These are phyloP conservation scores for Brassica incana DNA, from an alignment of 345 rosid genomes.

Conservation along the genomic window DNA sequence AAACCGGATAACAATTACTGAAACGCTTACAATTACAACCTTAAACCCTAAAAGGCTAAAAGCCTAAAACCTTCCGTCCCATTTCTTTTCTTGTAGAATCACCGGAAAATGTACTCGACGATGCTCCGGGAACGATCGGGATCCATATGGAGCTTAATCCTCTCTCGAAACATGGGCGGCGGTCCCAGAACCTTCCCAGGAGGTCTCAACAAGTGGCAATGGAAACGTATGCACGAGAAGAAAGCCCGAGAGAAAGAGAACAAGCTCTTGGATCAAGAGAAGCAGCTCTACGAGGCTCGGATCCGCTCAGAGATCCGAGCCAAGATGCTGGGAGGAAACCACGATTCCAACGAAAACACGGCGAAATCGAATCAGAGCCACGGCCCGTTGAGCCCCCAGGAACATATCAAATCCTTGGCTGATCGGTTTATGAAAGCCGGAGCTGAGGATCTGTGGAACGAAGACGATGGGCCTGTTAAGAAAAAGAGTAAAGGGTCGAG, in stretches of 20 bases:
- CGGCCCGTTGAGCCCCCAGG: constrained; percentile 58
- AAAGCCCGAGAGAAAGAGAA: constrained; percentile 85
- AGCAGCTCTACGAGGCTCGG: constrained; percentile 81
- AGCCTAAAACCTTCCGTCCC: background rate
- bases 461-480: constrained; percentile 71
- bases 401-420: constrained; percentile 73
- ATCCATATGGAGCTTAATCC: constrained; percentile 37
- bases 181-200: constrained; percentile 97
- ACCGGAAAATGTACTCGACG: constrained; percentile 36
- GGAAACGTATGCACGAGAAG: constrained; percentile 99
- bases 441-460: constrained; percentile 93
- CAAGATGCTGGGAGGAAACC: constrained; percentile 39
- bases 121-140: constrained; percentile 42
- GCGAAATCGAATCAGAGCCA: constrained; percentile 28
- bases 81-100: background rate
- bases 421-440: constrained; percentile 88
- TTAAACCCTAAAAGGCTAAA: constrained; percentile 29
- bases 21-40: background rate
- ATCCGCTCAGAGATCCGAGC: constrained; percentile 73
- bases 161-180: constrained; percentile 78
- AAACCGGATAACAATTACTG: constrained; percentile 19
- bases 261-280: constrained; percentile 83
- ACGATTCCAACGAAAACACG: constrained; percentile 29
- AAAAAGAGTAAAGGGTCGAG: constrained; percentile 31
- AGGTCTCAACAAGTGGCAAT: constrained; percentile 95